These are phyloP conservation scores for Amaranthus hypochondriacus DNA, from an alignment of 148 eudicot genomes.

Conservation along the genomic window DNA sequence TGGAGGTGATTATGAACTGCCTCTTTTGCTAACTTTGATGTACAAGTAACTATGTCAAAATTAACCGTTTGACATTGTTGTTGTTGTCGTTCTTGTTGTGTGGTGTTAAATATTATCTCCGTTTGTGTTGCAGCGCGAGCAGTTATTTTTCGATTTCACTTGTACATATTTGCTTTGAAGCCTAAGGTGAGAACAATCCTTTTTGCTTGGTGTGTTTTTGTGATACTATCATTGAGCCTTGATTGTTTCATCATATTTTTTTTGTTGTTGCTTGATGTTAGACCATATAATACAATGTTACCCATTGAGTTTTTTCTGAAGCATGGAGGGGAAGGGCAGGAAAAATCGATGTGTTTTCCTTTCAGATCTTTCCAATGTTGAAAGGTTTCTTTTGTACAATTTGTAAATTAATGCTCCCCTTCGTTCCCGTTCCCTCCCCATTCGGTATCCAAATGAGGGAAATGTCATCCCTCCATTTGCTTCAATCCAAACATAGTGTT, in stretches of 20 bases:
- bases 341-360: too few relatives aligned
- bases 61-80: background rate
- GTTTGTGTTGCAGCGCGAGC: conserved; percentile 67
- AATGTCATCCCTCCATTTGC: too few relatives aligned
- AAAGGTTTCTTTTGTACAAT: too few relatives aligned
- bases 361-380: too few relatives aligned
- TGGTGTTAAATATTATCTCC: too few relatives aligned
- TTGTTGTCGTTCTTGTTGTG: too few relatives aligned
- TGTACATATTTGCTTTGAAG: conserved; percentile 51
- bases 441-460: too few relatives aligned
- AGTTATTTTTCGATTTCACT: conserved; percentile 76
- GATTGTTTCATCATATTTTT: background rate
- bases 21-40: background rate
- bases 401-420: too few relatives aligned
- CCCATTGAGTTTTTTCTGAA: background rate
- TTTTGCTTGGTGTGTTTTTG: background rate
- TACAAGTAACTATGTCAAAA: background rate
- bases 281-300: background rate
- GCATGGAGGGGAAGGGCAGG: background rate
- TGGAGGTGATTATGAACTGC: conserved; percentile 29
- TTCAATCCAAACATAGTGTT: too few relatives aligned
- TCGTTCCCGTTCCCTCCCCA: too few relatives aligned
- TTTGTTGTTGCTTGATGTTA: background rate
- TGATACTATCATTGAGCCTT: background rate
- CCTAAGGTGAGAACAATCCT: conserved; percentile 56